A percentile compares a stretch with the other conserved stretches of the same genome.
Conservation (phyloP, 2,329 filamentous ascomycete genomes). For the Penicillium sp. region DNA sequence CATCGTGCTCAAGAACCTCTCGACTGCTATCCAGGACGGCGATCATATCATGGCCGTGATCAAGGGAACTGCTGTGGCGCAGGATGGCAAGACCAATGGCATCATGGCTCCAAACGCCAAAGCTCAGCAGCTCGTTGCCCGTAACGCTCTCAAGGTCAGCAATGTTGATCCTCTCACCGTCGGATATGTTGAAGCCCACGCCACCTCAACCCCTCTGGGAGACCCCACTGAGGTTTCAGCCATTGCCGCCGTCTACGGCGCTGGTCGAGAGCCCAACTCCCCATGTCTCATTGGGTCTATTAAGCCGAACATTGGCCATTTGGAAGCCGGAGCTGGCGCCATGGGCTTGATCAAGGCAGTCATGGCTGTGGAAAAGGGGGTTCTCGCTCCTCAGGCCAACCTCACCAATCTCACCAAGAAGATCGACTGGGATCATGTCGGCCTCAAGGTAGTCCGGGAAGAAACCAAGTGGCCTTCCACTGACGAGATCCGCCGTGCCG, state of each 20-base stretch:
- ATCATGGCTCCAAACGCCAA: conserved; percentile 39
- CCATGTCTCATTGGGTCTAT: neutral
- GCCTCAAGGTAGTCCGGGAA: neutral
- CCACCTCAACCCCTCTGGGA: neutral
- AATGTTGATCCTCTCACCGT: neutral
- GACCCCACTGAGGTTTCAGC: neutral
- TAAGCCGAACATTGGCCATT: neutral
- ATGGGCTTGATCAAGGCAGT: neutral
- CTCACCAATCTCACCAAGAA: neutral
- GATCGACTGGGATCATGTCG: neutral
- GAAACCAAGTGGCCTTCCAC: neutral
- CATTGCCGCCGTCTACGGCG: neutral
- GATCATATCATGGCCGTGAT: neutral
- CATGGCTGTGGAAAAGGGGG: neutral
- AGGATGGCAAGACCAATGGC: conserved; percentile 36
- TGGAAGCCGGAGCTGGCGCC: neutral
- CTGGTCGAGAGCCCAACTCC: neutral
- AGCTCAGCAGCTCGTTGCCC: conserved; percentile 32
- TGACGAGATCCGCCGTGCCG: neutral
- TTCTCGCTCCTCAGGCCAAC: neutral
- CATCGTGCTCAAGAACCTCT: neutral
- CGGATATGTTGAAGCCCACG: neutral
- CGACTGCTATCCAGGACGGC: neutral
- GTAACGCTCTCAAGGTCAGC: neutral
- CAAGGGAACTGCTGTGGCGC: conserved; percentile 33